phyloP scores from a whole-genome alignment of 2,329 filamentous ascomycete genomes.

The Epichloe sp. region DNA sequence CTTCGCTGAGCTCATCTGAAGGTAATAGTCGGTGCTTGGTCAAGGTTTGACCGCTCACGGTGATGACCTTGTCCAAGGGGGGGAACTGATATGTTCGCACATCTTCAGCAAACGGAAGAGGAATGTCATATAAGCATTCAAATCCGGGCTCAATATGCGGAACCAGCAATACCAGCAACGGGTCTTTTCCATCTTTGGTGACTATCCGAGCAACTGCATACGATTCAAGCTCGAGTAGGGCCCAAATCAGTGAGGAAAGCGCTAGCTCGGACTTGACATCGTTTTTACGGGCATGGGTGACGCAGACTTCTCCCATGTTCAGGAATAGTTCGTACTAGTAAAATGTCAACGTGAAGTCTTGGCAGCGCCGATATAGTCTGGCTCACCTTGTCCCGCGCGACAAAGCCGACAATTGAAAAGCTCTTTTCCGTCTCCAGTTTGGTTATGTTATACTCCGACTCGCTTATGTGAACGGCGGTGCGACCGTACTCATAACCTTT shows the following conservation, averaged over 20 bases:
- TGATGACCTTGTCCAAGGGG: constrained; percentile 80
- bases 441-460: constrained; percentile 79
- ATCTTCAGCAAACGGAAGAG: constrained; percentile 88
- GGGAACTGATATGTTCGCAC: constrained; percentile 83
- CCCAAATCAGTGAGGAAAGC: constrained; percentile 79
- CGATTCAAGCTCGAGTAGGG: constrained; percentile 70
- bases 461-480: constrained; percentile 79
- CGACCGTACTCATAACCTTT: constrained; percentile 90
- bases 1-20: constrained; percentile 54
- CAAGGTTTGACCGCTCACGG: constrained; percentile 68
- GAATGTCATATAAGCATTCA: constrained; percentile 80
- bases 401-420: constrained; percentile 78
- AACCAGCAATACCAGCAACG: constrained; percentile 62
- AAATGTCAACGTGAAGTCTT: not conserved
- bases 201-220: constrained; percentile 83
- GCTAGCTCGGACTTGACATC: constrained; percentile 77
- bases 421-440: constrained; percentile 64
- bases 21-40: constrained; percentile 78
- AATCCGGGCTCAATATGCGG: constrained; percentile 67
- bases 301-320: constrained; percentile 66
- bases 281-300: constrained; percentile 62
- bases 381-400: constrained; percentile 54
- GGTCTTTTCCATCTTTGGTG: constrained; percentile 68
- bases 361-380: not conserved
- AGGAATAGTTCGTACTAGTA: constrained; percentile 68